Base-by-base conservation (phyloP, 2,329 filamentous ascomycete genomes). In the Penicillium sp. region DNA sequence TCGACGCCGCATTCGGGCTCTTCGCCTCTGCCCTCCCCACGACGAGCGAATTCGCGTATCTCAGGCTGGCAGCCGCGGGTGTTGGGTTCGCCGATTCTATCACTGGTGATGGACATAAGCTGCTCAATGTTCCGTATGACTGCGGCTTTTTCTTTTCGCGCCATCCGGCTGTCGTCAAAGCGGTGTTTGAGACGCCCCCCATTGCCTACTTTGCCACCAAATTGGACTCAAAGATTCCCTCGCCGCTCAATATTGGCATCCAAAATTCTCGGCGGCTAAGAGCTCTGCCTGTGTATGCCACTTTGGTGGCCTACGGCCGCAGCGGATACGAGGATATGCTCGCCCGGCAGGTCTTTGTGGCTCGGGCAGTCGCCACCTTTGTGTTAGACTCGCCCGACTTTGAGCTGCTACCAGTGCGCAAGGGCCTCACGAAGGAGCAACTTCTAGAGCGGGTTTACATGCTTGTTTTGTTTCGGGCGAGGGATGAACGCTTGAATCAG, bases 111-210 rank as follows among this genome's bases (percentile, higher is more conserved):
- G 89, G 85, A 0, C 93, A 98, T 74, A 97, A 97, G 71, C 78
- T 96, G n/a, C 83, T 98, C 60, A 97, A 97, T 65, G 92, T 96
- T 45, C 93, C 93, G 0, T 97, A 97, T 67, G 93, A 97, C 73
- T 92, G 89, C 67, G 93, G 93, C 44, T 89, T 97, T 75, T 96
- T 96, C 80, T 85, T 96, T 66, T 91, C 88, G 51, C 85, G 86
- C 19, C 84, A 89, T 60, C 76, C 83, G 8, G 67, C 75, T 3
- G 77, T 85, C 11, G 83, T 88, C 1, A 79, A 81, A 29, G 75
- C 83, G 5, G 87, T 92, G 9, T 96, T 93, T 75, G 82, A 85
- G 58, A 97, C 14, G 67, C 67, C 3, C 67, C 66, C 5, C 66
- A 70, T 57, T 59, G 69, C 49, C 67, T 73, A 54, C 67, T 63